A percentile compares a stretch with the other conserved stretches of the same genome.
Evolutionary conservation across 1,284 basidiomycete species (phyloP).

Genomic region (Afroboletus lepidellus): DNA sequence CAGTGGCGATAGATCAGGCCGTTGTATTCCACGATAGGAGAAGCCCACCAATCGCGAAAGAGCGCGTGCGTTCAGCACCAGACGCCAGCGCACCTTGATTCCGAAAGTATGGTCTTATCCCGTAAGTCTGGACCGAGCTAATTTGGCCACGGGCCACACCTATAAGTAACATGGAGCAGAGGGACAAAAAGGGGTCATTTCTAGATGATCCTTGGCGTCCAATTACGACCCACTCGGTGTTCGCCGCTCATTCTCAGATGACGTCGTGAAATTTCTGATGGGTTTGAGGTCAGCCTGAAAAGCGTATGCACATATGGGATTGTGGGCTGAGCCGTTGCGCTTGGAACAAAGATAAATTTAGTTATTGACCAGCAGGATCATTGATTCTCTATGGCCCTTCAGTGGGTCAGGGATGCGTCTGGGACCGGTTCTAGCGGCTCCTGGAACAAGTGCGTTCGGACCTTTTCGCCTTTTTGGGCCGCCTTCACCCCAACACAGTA

Average conservation of each 20-base stretch:
- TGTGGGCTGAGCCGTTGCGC: slow-evolving; percentile 8
- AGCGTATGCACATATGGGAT: neutral
- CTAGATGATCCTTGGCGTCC: slow-evolving; percentile 1
- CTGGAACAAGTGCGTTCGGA: too few relatives aligned
- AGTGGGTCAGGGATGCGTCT: too few relatives aligned
- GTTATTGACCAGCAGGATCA: neutral
- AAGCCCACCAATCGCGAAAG: slow-evolving; percentile 31
- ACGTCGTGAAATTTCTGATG: neutral
- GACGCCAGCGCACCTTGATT: slow-evolving; percentile 9
- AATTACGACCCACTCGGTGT: neutral
- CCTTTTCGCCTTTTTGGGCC: too few relatives aligned
- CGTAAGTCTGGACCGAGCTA: slow-evolving; percentile 9
- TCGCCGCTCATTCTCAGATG: slow-evolving; percentile 6
- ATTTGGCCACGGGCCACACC: slow-evolving; percentile 25
- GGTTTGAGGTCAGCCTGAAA: slow-evolving; percentile 5
- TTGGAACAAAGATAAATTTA: neutral
- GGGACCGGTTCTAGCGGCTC: too few relatives aligned
- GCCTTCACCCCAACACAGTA: too few relatives aligned
- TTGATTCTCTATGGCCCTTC: too few relatives aligned
- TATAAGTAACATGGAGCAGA: neutral
- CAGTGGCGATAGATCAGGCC: slow-evolving; percentile 3
- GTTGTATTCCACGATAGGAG: slow-evolving; percentile 10
- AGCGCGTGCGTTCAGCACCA: slow-evolving; percentile 9
- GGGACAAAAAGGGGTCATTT: slow-evolving; percentile 1
- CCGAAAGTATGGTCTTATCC: slow-evolving; percentile 13